Evolutionary conservation across 345 rosid genomes (phyloP), one percentile per base, ranked within the genome.

Genomic region (Turritis glabra): DNA sequence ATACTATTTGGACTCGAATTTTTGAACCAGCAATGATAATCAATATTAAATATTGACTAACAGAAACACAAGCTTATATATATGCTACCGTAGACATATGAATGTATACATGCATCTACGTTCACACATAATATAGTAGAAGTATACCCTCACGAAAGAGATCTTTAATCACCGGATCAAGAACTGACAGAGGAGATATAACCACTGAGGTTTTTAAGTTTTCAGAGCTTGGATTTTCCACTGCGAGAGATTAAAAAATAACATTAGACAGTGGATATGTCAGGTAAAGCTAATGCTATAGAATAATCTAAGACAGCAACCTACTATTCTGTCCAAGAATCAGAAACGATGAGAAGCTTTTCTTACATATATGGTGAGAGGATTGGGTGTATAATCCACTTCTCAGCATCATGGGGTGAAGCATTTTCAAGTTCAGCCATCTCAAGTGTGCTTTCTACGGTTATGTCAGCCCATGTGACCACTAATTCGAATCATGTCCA

Each of bases 381-480:
- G 80, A 80, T 74, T 63, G 97, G 96, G 79, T 69, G 79, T 65
- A 94, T 55, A 64, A 60, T 82, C 98, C 97, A 92, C 73, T 82
- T 88, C 79, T 87, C 87, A 69, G 98, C 98, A 18, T 91, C 98
- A 78, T 88, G 92, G 76, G 97, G 93, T 38, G 97, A 85, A 58
- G 84, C 79, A 84, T 91, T 94, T 85, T 94, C 98, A 67, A 91
- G 67, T 76, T 91, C 98, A 67, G 90, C 98, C 98, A 94, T 91
- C 81, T 94, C 97, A 65, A 83, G 84, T 32, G 97, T 87, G 80
- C 83, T 89, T 73, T 94, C 91, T 23, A 94, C 86, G 40, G 83
- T 75, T 83, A 64, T 87, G 76, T 90, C 92, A 3, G 85, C 76
- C 96, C 97, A 90, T 69, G 81, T 78, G 81, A 85, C 82, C 69